phyloP scores from a whole-genome alignment of 768 basidiomycete species.

The Dentipellis fragilis region DNA sequence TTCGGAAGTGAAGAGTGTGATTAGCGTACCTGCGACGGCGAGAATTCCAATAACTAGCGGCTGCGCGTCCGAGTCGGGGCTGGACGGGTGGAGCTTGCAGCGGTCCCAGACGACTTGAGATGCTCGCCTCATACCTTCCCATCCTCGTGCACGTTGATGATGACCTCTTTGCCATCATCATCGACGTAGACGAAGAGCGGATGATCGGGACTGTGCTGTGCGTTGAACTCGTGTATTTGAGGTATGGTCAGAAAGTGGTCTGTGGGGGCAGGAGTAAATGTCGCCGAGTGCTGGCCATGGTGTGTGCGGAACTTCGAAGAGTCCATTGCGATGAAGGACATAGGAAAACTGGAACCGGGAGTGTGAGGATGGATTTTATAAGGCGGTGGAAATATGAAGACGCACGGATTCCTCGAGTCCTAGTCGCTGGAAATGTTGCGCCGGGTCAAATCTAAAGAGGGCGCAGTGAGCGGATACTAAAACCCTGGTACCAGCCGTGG shows the following conservation, averaged over 20 bases:
- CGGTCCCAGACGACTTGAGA: background rate
- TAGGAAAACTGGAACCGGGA: too few species aligned
- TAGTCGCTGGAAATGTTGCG: too few species aligned
- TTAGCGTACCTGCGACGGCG: constrained; percentile 3
- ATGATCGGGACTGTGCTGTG: constrained; percentile 20
- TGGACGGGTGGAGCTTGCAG: background rate
- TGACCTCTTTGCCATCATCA: constrained; percentile 6
- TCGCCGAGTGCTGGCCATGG: too few species aligned
- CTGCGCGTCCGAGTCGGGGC: background rate
- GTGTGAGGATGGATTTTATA: too few species aligned
- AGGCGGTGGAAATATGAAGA: too few species aligned
- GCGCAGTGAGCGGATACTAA: too few species aligned
- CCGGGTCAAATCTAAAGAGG: too few species aligned
- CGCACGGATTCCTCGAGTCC: too few species aligned
- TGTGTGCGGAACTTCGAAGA: too few species aligned
- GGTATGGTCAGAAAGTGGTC: constrained; percentile 23
- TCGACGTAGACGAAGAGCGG: constrained; percentile 21
- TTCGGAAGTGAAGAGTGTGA: background rate
- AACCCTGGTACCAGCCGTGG: too few species aligned
- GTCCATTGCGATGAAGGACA: too few species aligned
- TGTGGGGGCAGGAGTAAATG: too few species aligned
- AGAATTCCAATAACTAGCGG: background rate
- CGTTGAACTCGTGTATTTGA: constrained; percentile 27
- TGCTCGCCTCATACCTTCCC: background rate
- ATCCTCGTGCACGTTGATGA: background rate